These are phyloP conservation scores for Cryptococcus wingfieldii DNA, from an alignment of 1,284 basidiomycete genomes.

Conservation along the genomic window DNA sequence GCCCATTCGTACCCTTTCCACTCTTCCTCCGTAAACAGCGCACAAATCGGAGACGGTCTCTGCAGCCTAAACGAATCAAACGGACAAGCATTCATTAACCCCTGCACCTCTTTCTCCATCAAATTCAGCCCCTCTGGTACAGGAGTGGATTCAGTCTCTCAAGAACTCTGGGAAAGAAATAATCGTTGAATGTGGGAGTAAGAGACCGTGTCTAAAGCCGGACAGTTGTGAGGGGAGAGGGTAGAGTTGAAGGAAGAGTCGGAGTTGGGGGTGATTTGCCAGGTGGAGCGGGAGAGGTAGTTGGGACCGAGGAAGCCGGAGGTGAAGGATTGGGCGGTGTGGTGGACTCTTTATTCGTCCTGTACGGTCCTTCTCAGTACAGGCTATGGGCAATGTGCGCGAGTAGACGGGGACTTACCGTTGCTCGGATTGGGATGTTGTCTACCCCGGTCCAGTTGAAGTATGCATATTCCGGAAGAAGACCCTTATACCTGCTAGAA, in stretches of 20 bases:
- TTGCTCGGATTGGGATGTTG: background rate
- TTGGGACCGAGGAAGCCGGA: background rate
- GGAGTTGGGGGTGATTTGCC: constrained; percentile 1
- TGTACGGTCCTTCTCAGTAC: background rate
- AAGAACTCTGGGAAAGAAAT: background rate
- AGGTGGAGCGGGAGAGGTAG: background rate
- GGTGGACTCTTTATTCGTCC: constrained; percentile 1
- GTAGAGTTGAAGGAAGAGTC: constrained; percentile 3
- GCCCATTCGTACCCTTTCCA: constrained; percentile 2
- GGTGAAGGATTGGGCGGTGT: background rate
- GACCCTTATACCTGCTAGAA: background rate
- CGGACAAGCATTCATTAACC: background rate
- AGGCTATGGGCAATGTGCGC: too few relatives aligned
- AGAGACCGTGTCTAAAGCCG: background rate
- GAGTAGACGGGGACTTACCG: background rate
- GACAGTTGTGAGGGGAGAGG: background rate
- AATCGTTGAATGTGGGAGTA: background rate
- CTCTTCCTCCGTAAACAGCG: constrained; percentile 1
- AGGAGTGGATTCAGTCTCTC: background rate
- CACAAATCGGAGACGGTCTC: background rate
- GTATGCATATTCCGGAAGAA: background rate
- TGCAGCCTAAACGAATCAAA: background rate
- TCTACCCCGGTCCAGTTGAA: constrained; percentile 1
- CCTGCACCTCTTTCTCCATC: background rate
- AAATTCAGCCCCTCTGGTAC: constrained; percentile 1